phyloP scores from a whole-genome alignment of 83 land plant species.

The Thuja plicata region DNA sequence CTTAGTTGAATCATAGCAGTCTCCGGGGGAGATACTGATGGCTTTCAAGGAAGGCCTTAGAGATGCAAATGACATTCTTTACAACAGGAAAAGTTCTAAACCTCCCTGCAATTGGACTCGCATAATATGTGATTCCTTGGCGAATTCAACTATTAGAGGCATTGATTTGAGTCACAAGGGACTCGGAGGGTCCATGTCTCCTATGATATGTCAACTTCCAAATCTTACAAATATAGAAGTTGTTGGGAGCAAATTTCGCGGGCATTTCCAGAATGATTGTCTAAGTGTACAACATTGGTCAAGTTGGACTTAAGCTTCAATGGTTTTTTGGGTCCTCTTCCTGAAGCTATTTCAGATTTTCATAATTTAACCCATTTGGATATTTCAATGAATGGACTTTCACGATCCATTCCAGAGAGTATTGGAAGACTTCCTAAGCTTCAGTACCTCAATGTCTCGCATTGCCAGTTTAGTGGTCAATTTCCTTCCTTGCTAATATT shows the following conservation, averaged over 20 bases:
- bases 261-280: background rate
- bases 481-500: slow-evolving; percentile 22
- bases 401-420: slow-evolving; percentile 8
- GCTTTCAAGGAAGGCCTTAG: background rate
- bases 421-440: slow-evolving; percentile 18
- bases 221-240: slow-evolving; percentile 9
- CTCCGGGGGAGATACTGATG: background rate
- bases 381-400: slow-evolving; percentile 11
- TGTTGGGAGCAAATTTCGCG: background rate
- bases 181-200: background rate
- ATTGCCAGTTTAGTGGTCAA: slow-evolving; percentile 18
- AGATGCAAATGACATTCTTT: background rate
- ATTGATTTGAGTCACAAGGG: background rate
- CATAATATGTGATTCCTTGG: slow-evolving; percentile 8
- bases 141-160: background rate
- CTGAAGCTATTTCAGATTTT: background rate
- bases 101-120: slow-evolving; percentile 8
- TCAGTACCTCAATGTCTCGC: slow-evolving; percentile 17
- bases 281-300: background rate
- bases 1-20: background rate
- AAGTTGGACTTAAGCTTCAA: slow-evolving; percentile 11
- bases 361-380: slow-evolving; percentile 12
- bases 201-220: slow-evolving; percentile 10
- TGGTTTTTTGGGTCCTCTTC: slow-evolving; percentile 11
- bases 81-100: background rate